These are phyloP conservation scores for Mycena filopes DNA, from an alignment of 768 basidiomycete species.

Conservation along the genomic window DNA sequence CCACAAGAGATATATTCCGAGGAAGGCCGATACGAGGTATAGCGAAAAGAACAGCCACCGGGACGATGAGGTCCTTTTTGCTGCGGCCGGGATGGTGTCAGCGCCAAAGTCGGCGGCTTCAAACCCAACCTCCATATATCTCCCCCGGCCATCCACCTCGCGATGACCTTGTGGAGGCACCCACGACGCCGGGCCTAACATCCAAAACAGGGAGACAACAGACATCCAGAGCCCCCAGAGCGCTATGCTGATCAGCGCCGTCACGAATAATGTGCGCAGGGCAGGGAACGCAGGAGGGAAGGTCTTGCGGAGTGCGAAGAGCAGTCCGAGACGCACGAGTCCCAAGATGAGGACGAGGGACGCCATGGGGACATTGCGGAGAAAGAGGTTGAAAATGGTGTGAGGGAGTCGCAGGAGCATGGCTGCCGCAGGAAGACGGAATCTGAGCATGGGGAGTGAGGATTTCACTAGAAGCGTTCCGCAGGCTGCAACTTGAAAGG, in stretches of 20 bases:
- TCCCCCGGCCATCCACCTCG: background rate
- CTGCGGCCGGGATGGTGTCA: background rate
- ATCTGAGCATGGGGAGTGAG: no score
- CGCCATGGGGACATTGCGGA: no score
- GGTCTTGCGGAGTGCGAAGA: no score
- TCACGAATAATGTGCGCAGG: background rate
- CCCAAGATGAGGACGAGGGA: no score
- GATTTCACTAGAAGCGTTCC: no score
- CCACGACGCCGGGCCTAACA: background rate
- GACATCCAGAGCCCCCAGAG: conserved; percentile 10
- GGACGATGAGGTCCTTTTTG: background rate
- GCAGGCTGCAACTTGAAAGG: no score
- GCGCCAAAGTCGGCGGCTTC: background rate
- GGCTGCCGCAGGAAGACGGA: no score
- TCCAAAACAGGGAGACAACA: background rate
- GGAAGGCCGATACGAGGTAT: background rate
- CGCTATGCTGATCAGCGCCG: background rate
- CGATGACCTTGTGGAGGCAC: background rate
- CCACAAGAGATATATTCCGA: background rate
- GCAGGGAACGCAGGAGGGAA: background rate
- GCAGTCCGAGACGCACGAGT: no score
- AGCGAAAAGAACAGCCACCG: background rate
- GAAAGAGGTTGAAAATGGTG: no score
- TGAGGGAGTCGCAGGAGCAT: no score
- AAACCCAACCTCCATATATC: background rate